These are phyloP conservation scores for Pichia occidentalis DNA, from an alignment of 805 yeast genomes.

Conservation along the genomic window DNA sequence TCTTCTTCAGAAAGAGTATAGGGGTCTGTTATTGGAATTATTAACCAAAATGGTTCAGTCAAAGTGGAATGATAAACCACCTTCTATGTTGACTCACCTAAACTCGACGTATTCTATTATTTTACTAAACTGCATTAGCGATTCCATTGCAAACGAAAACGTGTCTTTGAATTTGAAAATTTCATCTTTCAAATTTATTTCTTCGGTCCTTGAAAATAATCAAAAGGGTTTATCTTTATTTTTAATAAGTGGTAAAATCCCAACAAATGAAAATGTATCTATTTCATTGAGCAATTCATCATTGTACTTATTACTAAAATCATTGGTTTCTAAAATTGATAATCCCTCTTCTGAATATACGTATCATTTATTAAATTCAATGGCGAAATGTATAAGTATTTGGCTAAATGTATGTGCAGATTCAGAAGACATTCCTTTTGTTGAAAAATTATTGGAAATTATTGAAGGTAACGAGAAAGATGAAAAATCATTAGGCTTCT, in stretches of 20 bases:
- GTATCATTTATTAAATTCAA: constrained; percentile 62
- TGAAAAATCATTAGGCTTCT: constrained; percentile 28
- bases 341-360: constrained; percentile 57
- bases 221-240: constrained; percentile 75
- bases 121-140: constrained; percentile 51
- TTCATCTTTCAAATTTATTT: constrained; percentile 54
- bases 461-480: constrained; percentile 22
- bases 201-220: constrained; percentile 60
- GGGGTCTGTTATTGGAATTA: constrained; percentile 47
- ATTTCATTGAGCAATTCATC: constrained; percentile 30
- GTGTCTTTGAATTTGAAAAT: constrained; percentile 49
- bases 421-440: constrained; percentile 40
- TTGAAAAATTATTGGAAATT: constrained; percentile 33
- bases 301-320: constrained; percentile 49
- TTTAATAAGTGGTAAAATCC: constrained; percentile 55
- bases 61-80: constrained; percentile 52
- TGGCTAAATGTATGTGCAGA: constrained; percentile 63
- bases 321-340: constrained; percentile 44
- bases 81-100: constrained; percentile 76
- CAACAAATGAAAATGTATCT: constrained; percentile 17
- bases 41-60: constrained; percentile 53
- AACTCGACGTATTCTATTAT: constrained; percentile 58
- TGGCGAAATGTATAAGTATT: constrained; percentile 67
- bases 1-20: constrained; percentile 39
- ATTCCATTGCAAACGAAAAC: constrained; percentile 53